phyloP scores from a whole-genome alignment of 768 basidiomycete genomes.

The Ramaria sp. region DNA sequence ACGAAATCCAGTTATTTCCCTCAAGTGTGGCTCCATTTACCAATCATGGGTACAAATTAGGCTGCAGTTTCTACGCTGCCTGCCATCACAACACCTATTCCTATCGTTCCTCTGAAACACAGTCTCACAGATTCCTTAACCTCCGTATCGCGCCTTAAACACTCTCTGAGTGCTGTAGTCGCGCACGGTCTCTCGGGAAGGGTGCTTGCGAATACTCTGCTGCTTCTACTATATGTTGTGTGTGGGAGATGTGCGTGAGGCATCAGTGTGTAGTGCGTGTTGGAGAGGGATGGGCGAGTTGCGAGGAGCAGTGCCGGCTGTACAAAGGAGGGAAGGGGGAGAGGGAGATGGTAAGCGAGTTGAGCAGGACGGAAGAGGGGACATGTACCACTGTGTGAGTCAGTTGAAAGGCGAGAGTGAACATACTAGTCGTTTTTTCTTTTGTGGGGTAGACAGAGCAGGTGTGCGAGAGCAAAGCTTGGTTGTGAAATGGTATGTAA shows the following conservation, averaged over 20 bases:
- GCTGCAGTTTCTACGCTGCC: not conserved
- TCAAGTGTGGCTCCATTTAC: too few relatives aligned
- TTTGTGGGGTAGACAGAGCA: not conserved
- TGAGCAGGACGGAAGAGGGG: not conserved
- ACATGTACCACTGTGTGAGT: not conserved
- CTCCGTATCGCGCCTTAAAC: not conserved
- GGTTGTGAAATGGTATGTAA: too few relatives aligned
- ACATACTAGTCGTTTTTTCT: not conserved
- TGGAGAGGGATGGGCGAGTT: not conserved
- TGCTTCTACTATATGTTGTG: not conserved
- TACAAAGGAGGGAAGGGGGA: too few relatives aligned
- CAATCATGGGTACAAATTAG: not conserved
- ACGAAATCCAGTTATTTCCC: too few relatives aligned
- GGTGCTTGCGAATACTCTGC: not conserved
- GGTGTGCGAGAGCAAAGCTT: too few relatives aligned
- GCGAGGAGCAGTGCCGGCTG: not conserved
- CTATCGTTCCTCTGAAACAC: not conserved
- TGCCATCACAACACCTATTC: not conserved
- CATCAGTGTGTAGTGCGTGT: not conserved
- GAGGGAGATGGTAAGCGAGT: too few relatives aligned
- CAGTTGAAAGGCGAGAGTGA: not conserved
- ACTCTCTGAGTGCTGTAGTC: not conserved
- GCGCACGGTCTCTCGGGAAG: not conserved
- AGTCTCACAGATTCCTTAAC: not conserved
- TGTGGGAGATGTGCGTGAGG: not conserved